Evolutionary conservation across 768 basidiomycete genomes (phyloP), one percentile per base, ranked within the genome.

Genomic region (Boletus subcaerulescens): DNA sequence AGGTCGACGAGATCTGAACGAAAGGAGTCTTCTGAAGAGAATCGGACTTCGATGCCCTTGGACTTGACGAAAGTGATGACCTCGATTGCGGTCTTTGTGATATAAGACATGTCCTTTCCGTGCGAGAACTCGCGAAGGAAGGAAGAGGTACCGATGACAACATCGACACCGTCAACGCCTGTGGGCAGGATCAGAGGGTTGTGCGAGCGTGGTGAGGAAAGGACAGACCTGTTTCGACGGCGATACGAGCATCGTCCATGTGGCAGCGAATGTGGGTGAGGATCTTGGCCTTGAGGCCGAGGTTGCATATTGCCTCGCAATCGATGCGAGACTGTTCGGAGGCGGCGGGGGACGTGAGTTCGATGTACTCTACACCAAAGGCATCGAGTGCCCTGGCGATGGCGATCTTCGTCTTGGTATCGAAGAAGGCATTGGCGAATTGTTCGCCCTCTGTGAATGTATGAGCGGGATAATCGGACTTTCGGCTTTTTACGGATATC

Each of bases 91-190:
- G 93, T 90, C 77, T 95, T 98, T 79, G 96, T 96, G 78, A 99
- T 99, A 77, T 97, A 99, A 44, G 92, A 77, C 93, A 99, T 99
- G 73, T 98, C 97, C 84, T 98, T 99, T 68, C 97, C 97, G 72
- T 99, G 97, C 26, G 96, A 98, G 83, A 98, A 97, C 77, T 99
- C 95, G 64, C 96, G 89, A 47, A 98, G 86, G 89, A 97, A 99
- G 40, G 95, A 98, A 11, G 95, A 98, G 10, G 97, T 98, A 35
- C 97, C 96, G 60, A 99, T 98, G 73, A 98, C 97, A 62, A 98
- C 93, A 72, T 98, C 96, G 58, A 98, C 97, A 71, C 97, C 97
- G 69, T 98, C 94, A 42, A 99, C 96, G 70, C 94, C 93, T 93
- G 63, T 44, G 26, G 6, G 47, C 4, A 42, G 13, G 42, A 33